A percentile compares a stretch with the other conserved stretches of the same genome.
Conservation (phyloP, 352 stramenopile genomes). For the Phytophthora multivora region DNA sequence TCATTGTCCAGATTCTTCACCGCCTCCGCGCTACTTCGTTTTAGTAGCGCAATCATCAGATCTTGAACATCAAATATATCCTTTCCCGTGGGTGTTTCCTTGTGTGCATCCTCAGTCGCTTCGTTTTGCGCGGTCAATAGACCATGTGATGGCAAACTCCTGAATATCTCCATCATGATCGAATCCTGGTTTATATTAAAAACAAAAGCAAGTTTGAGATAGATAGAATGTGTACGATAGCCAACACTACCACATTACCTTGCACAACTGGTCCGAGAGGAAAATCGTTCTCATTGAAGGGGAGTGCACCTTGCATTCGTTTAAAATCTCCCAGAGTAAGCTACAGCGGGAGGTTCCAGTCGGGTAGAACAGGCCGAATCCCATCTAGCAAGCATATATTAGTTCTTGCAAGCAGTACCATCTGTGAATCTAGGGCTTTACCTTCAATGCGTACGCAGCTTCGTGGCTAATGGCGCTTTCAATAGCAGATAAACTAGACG, state of each 20-base stretch:
- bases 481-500: slow-evolving; percentile 5
- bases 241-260: slow-evolving; percentile 16
- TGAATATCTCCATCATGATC: slow-evolving; percentile 34
- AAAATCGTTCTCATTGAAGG: slow-evolving; percentile 34
- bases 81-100: slow-evolving; percentile 1
- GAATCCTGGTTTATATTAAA: slow-evolving; percentile 18
- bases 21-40: slow-evolving; percentile 25
- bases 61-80: slow-evolving; percentile 18
- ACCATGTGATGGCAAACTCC: slow-evolving; percentile 12
- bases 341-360: slow-evolving; percentile 8
- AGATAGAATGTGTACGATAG: not conserved
- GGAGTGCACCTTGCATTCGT: slow-evolving; percentile 9
- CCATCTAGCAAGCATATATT: slow-evolving; percentile 35
- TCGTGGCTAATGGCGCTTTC: slow-evolving; percentile 39
- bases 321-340: slow-evolving; percentile 27
- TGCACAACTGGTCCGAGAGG: slow-evolving; percentile 27
- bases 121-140: not conserved
- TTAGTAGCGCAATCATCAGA: slow-evolving; percentile 32
- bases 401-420: not conserved
- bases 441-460: slow-evolving; percentile 50
- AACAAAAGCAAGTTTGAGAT: slow-evolving; percentile 1
- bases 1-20: slow-evolving; percentile 28
- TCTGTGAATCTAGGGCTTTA: slow-evolving; percentile 13
- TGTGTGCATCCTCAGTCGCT: not conserved
- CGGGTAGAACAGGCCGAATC: slow-evolving; percentile 58